These are phyloP conservation scores for Albifimbria verrucaria DNA, from an alignment of 2,329 filamentous ascomycete genomes.

Conservation along the genomic window DNA sequence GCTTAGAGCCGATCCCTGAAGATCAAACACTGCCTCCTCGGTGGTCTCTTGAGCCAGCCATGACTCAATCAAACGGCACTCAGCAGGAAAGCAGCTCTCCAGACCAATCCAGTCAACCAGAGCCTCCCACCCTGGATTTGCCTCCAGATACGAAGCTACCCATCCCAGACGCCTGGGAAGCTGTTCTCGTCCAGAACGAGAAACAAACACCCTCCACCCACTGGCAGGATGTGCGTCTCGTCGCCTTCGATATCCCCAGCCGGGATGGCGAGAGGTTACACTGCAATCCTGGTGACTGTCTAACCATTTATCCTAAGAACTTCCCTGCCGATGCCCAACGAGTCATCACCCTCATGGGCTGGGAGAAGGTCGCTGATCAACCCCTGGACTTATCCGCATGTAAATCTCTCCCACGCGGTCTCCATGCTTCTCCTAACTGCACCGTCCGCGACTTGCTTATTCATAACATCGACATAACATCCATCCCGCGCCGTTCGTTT, in stretches of 20 bases:
- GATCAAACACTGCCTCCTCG: constrained; percentile 73
- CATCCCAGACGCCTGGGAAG: constrained; percentile 53
- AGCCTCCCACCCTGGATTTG: constrained; percentile 12
- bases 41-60: constrained; percentile 39
- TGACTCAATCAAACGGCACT: constrained; percentile 7
- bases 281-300: constrained; percentile 70
- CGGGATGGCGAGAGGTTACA: constrained; percentile 19
- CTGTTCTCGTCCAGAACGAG: constrained; percentile 61
- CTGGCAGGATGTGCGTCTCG: constrained; percentile 89
- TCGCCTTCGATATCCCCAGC: constrained; percentile 55
- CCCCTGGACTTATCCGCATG: constrained; percentile 51
- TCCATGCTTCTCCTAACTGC: constrained; percentile 35
- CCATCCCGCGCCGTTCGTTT: constrained; percentile 84
- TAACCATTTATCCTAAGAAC: constrained; percentile 85
- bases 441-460: constrained; percentile 76
- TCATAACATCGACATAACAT: constrained; percentile 83
- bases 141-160: constrained; percentile 42
- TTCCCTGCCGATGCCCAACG: constrained; percentile 75
- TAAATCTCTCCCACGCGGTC: constrained; percentile 26
- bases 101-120: constrained; percentile 9
- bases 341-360: constrained; percentile 76
- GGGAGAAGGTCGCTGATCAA: constrained; percentile 69
- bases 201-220: constrained; percentile 73
- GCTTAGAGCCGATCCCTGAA: constrained; percentile 66
- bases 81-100: constrained; percentile 1